Percentiles rank a stretch among this genome's conserved stretches.
phyloP scores from a whole-genome alignment of 345 rosid species.

The Camelina laxa region DNA sequence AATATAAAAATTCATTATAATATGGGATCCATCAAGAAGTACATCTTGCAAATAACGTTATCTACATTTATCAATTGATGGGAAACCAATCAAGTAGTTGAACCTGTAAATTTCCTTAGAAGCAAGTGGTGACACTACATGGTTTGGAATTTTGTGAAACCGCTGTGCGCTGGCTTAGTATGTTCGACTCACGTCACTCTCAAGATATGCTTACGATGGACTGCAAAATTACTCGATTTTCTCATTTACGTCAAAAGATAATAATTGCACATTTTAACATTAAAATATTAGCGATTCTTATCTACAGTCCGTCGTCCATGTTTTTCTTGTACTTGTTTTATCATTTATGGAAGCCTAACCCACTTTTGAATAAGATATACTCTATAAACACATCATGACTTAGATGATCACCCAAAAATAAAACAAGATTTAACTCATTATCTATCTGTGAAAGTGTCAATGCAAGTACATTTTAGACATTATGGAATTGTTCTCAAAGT shows the following conservation, averaged over 20 bases:
- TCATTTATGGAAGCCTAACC: not conserved
- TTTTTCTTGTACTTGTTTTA: not conserved
- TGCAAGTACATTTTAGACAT: not conserved
- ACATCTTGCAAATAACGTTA: not conserved
- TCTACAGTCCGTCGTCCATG: not conserved
- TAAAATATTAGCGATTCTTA: not conserved
- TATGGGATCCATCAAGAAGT: not conserved
- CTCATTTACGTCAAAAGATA: constrained; percentile 3
- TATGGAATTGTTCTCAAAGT: not conserved
- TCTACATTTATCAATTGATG: not conserved
- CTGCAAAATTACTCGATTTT: not conserved
- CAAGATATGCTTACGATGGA: constrained; percentile 29
- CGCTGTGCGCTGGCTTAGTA: not conserved
- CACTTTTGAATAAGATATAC: not conserved
- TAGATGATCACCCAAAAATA: not conserved
- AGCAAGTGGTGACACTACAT: not conserved
- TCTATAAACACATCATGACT: not conserved
- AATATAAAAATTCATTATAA: not conserved
- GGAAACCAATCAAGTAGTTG: not conserved
- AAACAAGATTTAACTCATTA: not conserved
- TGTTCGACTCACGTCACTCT: constrained; percentile 17
- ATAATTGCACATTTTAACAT: not conserved
- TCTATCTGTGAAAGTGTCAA: not conserved
- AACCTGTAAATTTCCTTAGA: not conserved
- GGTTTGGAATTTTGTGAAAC: constrained; percentile 30